These are phyloP conservation scores for Fusarium verrucosum DNA, from an alignment of 2,329 filamentous ascomycete genomes.

Conservation along the genomic window DNA sequence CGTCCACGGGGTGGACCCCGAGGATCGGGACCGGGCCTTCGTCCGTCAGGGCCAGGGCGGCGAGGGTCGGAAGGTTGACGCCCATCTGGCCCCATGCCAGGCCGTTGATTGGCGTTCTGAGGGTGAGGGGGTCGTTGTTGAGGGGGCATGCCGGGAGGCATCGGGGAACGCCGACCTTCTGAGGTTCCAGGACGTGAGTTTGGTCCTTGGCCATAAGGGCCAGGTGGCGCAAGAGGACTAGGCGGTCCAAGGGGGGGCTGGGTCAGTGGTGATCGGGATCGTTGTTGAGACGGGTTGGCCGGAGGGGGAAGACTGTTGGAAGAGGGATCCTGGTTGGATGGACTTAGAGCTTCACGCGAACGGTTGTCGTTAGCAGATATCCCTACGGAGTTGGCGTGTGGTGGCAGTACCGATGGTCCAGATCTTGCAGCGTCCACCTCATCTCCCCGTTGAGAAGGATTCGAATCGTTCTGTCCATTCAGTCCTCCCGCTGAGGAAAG, in stretches of 20 bases:
- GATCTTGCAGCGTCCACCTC: conserved; percentile 48
- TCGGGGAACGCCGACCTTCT: conserved; percentile 46
- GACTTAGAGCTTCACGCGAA: conserved; percentile 63
- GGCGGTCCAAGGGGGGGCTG: conserved; percentile 48
- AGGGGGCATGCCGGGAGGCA: conserved; percentile 43
- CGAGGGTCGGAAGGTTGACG: conserved; percentile 29
- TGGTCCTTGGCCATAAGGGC: conserved; percentile 47
- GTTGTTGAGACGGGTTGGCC: conserved; percentile 52
- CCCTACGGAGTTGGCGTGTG: conserved; percentile 60
- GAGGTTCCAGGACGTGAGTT: conserved; percentile 47
- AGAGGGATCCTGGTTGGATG: conserved; percentile 49
- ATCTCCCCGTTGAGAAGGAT: conserved; percentile 44
- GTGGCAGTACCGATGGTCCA: conserved; percentile 61
- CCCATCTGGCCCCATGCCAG: conserved; percentile 40
- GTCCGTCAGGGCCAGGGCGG: conserved; percentile 32
- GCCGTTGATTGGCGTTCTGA: conserved; percentile 43
- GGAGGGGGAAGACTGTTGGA: conserved; percentile 54
- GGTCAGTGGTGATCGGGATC: conserved; percentile 58
- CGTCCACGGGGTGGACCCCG: conserved; percentile 31
- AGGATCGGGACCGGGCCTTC: conserved; percentile 35
- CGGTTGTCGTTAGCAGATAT: conserved; percentile 64
- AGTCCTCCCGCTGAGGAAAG: conserved; percentile 75
- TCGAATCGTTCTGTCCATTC: conserved; percentile 52
- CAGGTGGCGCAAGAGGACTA: too few relatives aligned
- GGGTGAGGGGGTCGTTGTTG: conserved; percentile 44